Percentiles rank a stretch among this genome's conserved stretches.
These are phyloP conservation scores for Vigna hirtella DNA, from an alignment of 306 rosid genomes.

Conservation along the genomic window DNA sequence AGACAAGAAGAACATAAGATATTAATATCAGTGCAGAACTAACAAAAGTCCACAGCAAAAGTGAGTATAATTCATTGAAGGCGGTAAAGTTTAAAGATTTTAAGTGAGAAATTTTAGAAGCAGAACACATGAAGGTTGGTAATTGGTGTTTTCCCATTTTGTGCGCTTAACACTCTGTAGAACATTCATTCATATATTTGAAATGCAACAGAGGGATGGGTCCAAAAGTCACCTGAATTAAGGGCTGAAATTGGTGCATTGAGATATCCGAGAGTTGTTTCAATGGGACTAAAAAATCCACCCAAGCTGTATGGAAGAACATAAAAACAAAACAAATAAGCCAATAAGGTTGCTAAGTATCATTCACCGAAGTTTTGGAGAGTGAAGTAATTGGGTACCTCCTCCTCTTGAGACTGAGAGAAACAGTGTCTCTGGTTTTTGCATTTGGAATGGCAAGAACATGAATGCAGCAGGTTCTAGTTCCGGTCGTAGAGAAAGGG, in stretches of 20 bases:
- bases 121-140: neutral
- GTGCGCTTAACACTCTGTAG: neutral
- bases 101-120: neutral
- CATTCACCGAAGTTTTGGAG: neutral
- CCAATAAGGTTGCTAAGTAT: neutral
- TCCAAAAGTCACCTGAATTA: slow-evolving; percentile 43
- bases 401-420: slow-evolving; percentile 10
- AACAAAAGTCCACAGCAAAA: slow-evolving; percentile 2
- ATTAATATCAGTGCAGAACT: neutral
- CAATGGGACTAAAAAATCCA: neutral
- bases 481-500: neutral
- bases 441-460: slow-evolving; percentile 33
- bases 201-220: slow-evolving; percentile 7
- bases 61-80: neutral
- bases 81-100: neutral
- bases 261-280: slow-evolving; percentile 36
- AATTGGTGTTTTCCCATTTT: neutral
- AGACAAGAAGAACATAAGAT: slow-evolving; percentile 5
- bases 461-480: slow-evolving; percentile 21
- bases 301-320: slow-evolving; percentile 34
- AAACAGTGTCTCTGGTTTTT: slow-evolving; percentile 8
- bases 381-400: slow-evolving; percentile 19
- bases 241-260: slow-evolving; percentile 39
- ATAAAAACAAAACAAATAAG: neutral
- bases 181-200: slow-evolving; percentile 3